phyloP scores from a whole-genome alignment of 495 filamentous ascomycete genomes.

The Evernia prunastri region DNA sequence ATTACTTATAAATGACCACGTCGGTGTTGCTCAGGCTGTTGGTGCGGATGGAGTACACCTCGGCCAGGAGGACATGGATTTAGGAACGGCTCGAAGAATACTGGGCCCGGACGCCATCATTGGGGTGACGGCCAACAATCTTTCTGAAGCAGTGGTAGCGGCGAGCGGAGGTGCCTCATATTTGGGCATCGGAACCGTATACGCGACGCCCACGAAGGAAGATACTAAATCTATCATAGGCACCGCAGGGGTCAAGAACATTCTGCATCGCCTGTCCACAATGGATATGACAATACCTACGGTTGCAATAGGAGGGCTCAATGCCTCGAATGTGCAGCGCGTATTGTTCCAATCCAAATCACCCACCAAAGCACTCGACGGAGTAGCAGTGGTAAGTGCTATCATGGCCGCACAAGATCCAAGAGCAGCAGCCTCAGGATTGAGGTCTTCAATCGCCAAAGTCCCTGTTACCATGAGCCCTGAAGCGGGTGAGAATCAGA shows the following conservation, averaged over 20 bases:
- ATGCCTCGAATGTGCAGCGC: constrained; percentile 64
- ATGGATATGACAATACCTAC: constrained; percentile 45
- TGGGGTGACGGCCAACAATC: constrained; percentile 64
- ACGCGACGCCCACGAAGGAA: constrained; percentile 69
- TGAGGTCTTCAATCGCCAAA: constrained; percentile 45
- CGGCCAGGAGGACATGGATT: constrained; percentile 86
- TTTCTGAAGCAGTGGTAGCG: constrained; percentile 61
- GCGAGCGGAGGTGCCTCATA: constrained; percentile 73
- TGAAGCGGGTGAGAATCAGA: constrained; percentile 25
- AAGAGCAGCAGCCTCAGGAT: constrained; percentile 48
- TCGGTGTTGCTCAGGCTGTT: constrained; percentile 82
- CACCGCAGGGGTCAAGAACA: constrained; percentile 63
- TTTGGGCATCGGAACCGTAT: constrained; percentile 81
- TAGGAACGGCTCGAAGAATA: constrained; percentile 59
- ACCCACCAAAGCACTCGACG: constrained; percentile 53
- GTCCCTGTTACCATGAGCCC: constrained; percentile 44
- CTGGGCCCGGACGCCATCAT: constrained; percentile 66
- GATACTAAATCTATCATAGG: constrained; percentile 82
- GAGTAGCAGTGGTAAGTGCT: constrained; percentile 84
- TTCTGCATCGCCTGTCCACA: constrained; percentile 53
- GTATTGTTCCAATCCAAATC: constrained; percentile 60
- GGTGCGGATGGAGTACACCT: constrained; percentile 89
- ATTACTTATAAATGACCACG: constrained; percentile 90
- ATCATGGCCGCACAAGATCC: constrained; percentile 70
- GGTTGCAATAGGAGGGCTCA: constrained; percentile 86